Conservation (phyloP, 148 eudicot species). For the Salicornia ramosissima region DNA sequence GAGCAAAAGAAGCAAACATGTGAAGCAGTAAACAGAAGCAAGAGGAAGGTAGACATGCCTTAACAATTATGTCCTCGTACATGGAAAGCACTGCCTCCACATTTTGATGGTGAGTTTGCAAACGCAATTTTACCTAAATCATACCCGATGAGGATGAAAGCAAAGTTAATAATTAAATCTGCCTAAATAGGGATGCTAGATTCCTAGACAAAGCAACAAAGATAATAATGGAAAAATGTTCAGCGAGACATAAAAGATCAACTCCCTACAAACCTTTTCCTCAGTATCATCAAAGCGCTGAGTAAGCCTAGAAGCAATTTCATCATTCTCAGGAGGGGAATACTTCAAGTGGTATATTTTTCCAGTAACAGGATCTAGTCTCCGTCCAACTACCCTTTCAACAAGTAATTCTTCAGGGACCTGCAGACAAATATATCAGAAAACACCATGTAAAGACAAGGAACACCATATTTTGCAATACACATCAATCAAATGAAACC, state of each 20-base stretch:
- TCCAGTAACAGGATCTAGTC: conserved; percentile 92
- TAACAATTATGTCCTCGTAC: conserved; percentile 64
- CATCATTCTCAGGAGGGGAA: conserved; percentile 97
- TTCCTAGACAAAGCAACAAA: background rate
- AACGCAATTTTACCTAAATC: conserved; percentile 75
- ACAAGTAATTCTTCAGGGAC: conserved; percentile 88
- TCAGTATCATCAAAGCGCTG: conserved; percentile 98
- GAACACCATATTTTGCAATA: background rate
- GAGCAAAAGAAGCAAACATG: background rate
- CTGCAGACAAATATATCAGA: conserved; percentile 31
- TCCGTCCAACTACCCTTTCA: conserved; percentile 97
- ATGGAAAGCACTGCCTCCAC: conserved; percentile 86
- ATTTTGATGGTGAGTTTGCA: conserved; percentile 88
- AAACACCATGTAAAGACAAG: background rate
- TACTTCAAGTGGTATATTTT: conserved; percentile 88
- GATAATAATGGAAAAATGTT: background rate
- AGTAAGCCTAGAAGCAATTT: conserved; percentile 85
- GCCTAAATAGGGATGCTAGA: background rate
- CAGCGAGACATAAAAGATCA: background rate
- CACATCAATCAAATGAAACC: background rate
- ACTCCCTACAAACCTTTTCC: conserved; percentile 66
- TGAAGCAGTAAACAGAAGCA: background rate
- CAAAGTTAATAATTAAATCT: background rate
- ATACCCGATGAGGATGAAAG: conserved; percentile 1
- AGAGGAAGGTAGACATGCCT: conserved; percentile 37